A percentile compares a stretch with the other conserved stretches of the same genome.
Conservation (phyloP, 768 basidiomycete genomes). For the Pholiota conissans region DNA sequence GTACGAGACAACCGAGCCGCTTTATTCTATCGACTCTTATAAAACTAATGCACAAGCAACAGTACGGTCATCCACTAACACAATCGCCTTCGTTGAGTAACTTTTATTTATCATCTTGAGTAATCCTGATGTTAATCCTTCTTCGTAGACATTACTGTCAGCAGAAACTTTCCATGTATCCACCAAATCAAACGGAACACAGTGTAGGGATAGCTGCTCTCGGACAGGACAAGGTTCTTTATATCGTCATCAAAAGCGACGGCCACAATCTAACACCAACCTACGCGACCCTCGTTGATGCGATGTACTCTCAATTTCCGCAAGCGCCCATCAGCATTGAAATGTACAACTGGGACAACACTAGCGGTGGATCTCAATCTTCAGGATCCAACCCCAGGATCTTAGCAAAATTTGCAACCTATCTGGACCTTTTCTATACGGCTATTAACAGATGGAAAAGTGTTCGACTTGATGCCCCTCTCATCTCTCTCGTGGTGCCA, state of each 20-base stretch:
- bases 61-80: not conserved
- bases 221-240: not conserved
- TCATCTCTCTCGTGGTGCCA: not conserved
- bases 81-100: not conserved
- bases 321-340: not conserved
- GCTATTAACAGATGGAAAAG: not conserved
- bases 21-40: not conserved
- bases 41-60: not conserved
- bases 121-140: not conserved
- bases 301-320: not conserved
- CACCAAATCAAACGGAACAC: not conserved
- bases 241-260: not conserved
- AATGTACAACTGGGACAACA: constrained; percentile 1
- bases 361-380: not conserved
- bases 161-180: not conserved
- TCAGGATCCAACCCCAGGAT: not conserved
- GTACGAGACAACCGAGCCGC: not conserved
- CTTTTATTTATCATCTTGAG: not conserved
- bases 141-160: not conserved
- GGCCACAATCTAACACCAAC: not conserved
- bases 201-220: not conserved
- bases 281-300: not conserved
- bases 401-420: not conserved
- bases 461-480: not conserved
- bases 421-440: constrained; percentile 1